Base-by-base conservation (phyloP, 345 rosid species). In the Citrus unshiu region DNA sequence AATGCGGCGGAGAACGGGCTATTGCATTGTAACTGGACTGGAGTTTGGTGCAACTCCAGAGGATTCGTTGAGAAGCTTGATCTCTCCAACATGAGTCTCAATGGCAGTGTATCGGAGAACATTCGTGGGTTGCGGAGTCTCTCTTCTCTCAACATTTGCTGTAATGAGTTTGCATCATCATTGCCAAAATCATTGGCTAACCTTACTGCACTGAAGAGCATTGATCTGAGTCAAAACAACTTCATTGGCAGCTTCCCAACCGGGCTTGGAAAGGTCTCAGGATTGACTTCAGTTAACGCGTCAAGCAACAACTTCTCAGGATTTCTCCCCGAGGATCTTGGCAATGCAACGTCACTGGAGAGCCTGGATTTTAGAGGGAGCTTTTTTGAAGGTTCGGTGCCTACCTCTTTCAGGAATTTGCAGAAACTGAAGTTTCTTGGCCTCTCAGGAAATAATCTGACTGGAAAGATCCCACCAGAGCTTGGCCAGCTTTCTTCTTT, bases 221-320 rank as follows among this genome's bases (percentile, higher is more conserved):
- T 93, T 27, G 95, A 95, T 82, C 84, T 91, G 5, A 92, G 99
- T 83, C 90, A 81, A 76, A 95, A 93, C 80, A 84, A 85, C 83
- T 90, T 95, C 83, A 79, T 80, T 58, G 99, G 97, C 56, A 77
- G 70, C 77, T 93, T 95, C 51, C 99, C 98, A 18, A 32, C 63
- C 22, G 99, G 98, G n/a, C 87, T 95, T 19, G 97, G 99, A 7
- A 85, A 70, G 84, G 93, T 89, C 21, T 74, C 82, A 4, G 90
- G 89, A 54, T 88, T 95, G 78, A 88, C 88, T 68, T 86, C 80
- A 70, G 88, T 95, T 75, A 95, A 92, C 67, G 98, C 91, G 2
- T 95, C 98, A 3, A 89, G 93, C 88, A 95, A 95, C 86, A 91
- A 89, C 81, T 93, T 95, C 75, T 89, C 88, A 2, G 98, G 99